These are phyloP conservation scores for Hypericum perforatum DNA, from an alignment of 345 rosid species.

Conservation along the genomic window DNA sequence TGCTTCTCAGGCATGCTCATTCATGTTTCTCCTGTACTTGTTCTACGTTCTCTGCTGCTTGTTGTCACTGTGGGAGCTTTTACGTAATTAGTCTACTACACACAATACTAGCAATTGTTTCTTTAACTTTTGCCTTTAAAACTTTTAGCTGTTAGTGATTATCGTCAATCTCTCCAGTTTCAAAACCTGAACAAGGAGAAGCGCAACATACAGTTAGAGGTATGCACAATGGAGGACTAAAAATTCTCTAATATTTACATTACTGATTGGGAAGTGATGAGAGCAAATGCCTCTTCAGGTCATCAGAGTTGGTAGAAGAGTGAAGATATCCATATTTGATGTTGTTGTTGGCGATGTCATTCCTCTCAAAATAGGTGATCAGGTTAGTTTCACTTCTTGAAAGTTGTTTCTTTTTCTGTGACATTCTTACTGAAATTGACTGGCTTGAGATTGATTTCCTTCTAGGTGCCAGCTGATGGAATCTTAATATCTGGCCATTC, in stretches of 20 bases:
- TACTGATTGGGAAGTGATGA: not conserved
- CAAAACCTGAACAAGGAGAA: slow-evolving; percentile 91
- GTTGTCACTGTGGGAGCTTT: no score
- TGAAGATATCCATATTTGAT: slow-evolving; percentile 82
- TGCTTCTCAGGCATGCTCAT: no score
- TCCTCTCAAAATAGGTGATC: slow-evolving; percentile 96
- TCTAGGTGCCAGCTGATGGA: slow-evolving; percentile 96
- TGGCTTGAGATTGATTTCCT: not conserved
- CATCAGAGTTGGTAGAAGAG: slow-evolving; percentile 75
- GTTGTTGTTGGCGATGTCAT: slow-evolving; percentile 91
- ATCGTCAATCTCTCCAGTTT: slow-evolving; percentile 98
- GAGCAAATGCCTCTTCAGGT: slow-evolving; percentile 39
- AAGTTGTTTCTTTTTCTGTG: slow-evolving; percentile 1
- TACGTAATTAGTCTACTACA: not conserved
- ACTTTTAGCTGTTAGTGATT: slow-evolving; percentile 76
- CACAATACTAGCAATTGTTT: not conserved
- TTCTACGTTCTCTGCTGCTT: no score
- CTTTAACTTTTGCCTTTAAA: slow-evolving; percentile 9
- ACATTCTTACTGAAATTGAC: not conserved
- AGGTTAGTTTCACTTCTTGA: slow-evolving; percentile 36
- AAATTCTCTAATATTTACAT: not conserved
- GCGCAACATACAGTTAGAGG: slow-evolving; percentile 92
- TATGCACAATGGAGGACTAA: slow-evolving; percentile 17
- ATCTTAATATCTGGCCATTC: slow-evolving; percentile 80
- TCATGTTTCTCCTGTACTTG: no score